Evolutionary conservation across 2,329 filamentous ascomycete species (phyloP).

Genomic region (Fusarium nisikadoi): DNA sequence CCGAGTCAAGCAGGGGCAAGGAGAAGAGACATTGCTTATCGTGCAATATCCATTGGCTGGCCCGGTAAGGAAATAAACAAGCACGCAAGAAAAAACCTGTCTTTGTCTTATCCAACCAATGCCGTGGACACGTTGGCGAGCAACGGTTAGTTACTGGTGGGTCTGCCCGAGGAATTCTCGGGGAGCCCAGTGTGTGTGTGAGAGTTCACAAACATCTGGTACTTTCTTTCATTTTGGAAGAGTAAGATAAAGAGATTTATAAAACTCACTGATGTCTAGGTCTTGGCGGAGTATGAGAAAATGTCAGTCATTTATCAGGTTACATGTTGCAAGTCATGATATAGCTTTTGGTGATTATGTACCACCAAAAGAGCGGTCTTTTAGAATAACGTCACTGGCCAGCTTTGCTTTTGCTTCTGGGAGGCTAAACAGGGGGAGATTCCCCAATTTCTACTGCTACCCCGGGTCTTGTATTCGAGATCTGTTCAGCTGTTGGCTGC

Average conservation of each 20-base stretch:
- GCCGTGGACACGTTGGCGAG: slow-evolving; percentile 39
- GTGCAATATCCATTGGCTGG: slow-evolving; percentile 21
- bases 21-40: slow-evolving; percentile 25
- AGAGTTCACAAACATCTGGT: slow-evolving; percentile 22
- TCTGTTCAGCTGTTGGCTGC: not conserved
- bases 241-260: slow-evolving; percentile 2
- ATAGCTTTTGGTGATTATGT: slow-evolving; percentile 6
- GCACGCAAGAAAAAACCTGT: slow-evolving; percentile 26
- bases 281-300: not conserved
- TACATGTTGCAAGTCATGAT: not conserved
- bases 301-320: slow-evolving; percentile 28
- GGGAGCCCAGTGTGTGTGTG: slow-evolving; percentile 7
- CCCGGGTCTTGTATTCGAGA: slow-evolving; percentile 23
- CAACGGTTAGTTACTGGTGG: slow-evolving; percentile 42
- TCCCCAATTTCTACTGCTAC: slow-evolving; percentile 17
- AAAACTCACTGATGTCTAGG: slow-evolving; percentile 28
- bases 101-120: slow-evolving; percentile 35
- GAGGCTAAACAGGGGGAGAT: slow-evolving; percentile 30
- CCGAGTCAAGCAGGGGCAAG: slow-evolving; percentile 10
- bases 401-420: slow-evolving; percentile 23
- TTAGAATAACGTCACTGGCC: slow-evolving; percentile 28
- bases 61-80: slow-evolving; percentile 22
- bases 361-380: slow-evolving; percentile 9
- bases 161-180: slow-evolving; percentile 41
- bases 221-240: slow-evolving; percentile 19